phyloP scores from a whole-genome alignment of 345 rosid genomes.

The Pelargonium nanum region DNA sequence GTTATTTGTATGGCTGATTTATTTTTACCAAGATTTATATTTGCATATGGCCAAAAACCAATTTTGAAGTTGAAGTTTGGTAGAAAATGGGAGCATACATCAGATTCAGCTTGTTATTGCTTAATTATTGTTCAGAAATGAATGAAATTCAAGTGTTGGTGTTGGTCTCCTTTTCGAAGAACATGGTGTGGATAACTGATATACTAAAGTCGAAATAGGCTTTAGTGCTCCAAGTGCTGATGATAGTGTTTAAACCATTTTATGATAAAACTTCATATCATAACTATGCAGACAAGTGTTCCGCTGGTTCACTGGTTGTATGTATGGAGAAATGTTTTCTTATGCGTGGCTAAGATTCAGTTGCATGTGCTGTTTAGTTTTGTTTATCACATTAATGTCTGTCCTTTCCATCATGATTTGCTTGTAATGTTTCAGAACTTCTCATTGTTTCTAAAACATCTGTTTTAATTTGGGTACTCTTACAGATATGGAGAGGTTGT shows the following conservation, averaged over 20 bases:
- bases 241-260: not conserved
- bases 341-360: not conserved
- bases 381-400: not conserved
- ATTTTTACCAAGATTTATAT: too few species aligned
- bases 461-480: not conserved
- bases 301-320: not conserved
- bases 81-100: too few species aligned
- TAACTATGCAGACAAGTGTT: not conserved
- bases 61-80: too few species aligned
- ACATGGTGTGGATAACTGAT: not conserved
- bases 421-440: not conserved
- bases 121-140: not conserved
- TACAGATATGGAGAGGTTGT: slow-evolving; percentile 79
- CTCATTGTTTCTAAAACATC: not conserved
- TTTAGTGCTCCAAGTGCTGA: not conserved
- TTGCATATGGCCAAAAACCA: too few species aligned
- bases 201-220: not conserved
- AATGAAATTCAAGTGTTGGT: not conserved
- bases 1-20: too few species aligned
- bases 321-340: too few species aligned
- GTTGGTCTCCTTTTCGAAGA: not conserved
- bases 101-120: not conserved
- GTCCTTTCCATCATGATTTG: not conserved
- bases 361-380: not conserved
- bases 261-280: too few species aligned